These are phyloP conservation scores for Clavispora carvajalis DNA, from an alignment of 805 yeast species.

Conservation along the genomic window DNA sequence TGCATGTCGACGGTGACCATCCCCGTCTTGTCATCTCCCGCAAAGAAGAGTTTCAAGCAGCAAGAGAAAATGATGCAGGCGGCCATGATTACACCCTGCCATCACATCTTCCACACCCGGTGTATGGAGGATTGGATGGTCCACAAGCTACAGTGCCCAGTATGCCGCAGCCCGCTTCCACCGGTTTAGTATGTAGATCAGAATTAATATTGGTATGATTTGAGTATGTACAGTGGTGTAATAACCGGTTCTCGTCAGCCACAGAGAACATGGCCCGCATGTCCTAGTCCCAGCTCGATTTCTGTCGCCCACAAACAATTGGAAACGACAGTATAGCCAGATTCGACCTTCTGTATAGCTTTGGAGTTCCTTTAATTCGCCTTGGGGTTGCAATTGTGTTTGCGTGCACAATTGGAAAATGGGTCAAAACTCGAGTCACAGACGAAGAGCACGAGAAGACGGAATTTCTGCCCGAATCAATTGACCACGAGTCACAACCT, in stretches of 20 bases:
- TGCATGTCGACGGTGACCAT: constrained; percentile 52
- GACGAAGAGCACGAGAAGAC: background rate
- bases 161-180: constrained; percentile 80
- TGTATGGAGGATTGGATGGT: constrained; percentile 93
- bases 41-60: constrained; percentile 3
- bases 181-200: no score
- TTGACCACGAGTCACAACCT: background rate
- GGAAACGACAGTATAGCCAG: no score
- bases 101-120: constrained; percentile 83
- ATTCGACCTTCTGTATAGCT: no score
- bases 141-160: constrained; percentile 89
- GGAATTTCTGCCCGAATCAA: background rate
- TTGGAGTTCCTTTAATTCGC: no score
- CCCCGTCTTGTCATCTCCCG: constrained; percentile 8
- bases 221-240: background rate
- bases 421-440: background rate
- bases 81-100: constrained; percentile 87
- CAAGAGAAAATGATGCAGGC: constrained; percentile 22
- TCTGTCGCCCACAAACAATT: background rate
- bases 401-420: no score
- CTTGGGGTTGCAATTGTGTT: no score
- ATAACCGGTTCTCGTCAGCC: background rate
- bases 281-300: background rate
- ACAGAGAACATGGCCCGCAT: background rate
- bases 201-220: no score